Conservation (phyloP, 2,329 filamentous ascomycete genomes). For the Hypocrella siamensis region DNA sequence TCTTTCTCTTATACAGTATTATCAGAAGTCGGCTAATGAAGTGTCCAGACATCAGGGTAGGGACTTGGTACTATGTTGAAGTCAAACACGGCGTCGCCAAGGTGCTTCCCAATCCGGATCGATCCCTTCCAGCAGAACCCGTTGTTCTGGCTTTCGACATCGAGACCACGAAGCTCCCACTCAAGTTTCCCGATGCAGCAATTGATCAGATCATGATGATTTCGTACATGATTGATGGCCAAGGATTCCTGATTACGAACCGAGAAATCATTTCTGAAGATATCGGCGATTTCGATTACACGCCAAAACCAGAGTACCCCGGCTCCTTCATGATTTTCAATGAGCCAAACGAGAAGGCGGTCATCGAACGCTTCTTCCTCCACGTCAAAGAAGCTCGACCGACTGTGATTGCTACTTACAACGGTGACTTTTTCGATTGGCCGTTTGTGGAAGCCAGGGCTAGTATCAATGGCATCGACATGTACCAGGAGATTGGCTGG, state of each 20-base stretch:
- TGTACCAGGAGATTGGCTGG: constrained; percentile 98
- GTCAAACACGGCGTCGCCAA: constrained; percentile 79
- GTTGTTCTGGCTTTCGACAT: constrained; percentile 99
- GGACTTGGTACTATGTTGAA: constrained; percentile 94
- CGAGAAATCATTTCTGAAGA: constrained; percentile 95
- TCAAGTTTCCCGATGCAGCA: constrained; percentile 91
- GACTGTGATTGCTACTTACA: constrained; percentile 98
- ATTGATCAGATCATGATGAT: constrained; percentile 99
- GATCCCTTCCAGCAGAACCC: constrained; percentile 79
- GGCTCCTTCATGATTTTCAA: constrained; percentile 98
- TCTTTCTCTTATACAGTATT: background rate
- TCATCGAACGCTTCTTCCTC: constrained; percentile 84
- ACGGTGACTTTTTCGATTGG: constrained; percentile 99
- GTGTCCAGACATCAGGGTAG: constrained; percentile 69
- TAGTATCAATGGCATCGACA: constrained; percentile 89
- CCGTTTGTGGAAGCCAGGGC: constrained; percentile 91
- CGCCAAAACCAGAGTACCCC: constrained; percentile 87
- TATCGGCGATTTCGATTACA: constrained; percentile 96
- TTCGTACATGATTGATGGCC: constrained; percentile 99
- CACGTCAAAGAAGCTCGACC: constrained; percentile 91
- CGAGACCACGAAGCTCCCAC: constrained; percentile 84
- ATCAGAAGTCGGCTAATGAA: constrained; percentile 8
- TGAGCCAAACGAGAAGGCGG: constrained; percentile 76
- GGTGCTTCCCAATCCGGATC: constrained; percentile 73
- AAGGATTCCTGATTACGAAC: constrained; percentile 95